These are phyloP conservation scores for Myrmaecium sp. DNA, from an alignment of 2,329 filamentous ascomycete species.

Conservation along the genomic window DNA sequence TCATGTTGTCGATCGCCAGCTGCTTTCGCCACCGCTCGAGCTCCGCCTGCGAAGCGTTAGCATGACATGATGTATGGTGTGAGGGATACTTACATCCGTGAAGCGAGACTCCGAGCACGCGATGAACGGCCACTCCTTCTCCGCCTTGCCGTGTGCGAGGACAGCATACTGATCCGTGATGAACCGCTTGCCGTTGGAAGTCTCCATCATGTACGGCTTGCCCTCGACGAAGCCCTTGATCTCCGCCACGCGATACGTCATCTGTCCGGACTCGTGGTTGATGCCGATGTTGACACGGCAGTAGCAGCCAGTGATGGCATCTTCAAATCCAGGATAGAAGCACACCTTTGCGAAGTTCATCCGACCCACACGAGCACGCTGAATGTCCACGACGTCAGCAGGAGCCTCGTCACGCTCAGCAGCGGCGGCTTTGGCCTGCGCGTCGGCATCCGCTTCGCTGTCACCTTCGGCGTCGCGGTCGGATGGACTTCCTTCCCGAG, in stretches of 20 bases:
- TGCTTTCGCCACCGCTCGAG: slow-evolving; percentile 66
- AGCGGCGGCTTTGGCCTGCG: slow-evolving; percentile 30
- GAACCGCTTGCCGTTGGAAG: slow-evolving; percentile 55
- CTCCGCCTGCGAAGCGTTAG: slow-evolving; percentile 39
- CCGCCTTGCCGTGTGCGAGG: slow-evolving; percentile 65
- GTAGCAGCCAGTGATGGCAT: slow-evolving; percentile 68
- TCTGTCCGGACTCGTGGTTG: slow-evolving; percentile 52
- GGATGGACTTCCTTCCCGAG: slow-evolving; percentile 24
- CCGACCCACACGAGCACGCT: slow-evolving; percentile 68
- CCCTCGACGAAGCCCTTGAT: slow-evolving; percentile 73
- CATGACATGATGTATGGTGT: not conserved
- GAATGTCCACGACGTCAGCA: slow-evolving; percentile 62
- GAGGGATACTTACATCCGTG: slow-evolving; percentile 46
- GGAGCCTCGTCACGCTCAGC: slow-evolving; percentile 47
- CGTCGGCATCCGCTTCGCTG: slow-evolving; percentile 66
- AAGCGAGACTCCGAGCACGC: slow-evolving; percentile 74
- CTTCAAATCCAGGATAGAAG: slow-evolving; percentile 81
- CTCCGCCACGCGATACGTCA: slow-evolving; percentile 72
- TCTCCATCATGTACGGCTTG: slow-evolving; percentile 68
- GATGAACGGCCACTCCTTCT: slow-evolving; percentile 78
- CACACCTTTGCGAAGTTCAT: slow-evolving; percentile 79
- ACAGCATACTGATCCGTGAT: slow-evolving; percentile 74
- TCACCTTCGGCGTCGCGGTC: slow-evolving; percentile 51
- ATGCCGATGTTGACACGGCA: slow-evolving; percentile 70
- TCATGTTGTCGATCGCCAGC: slow-evolving; percentile 49